A percentile compares a stretch with the other conserved stretches of the same genome.
These are phyloP conservation scores for Apium graveolens DNA, from an alignment of 129 eudicot species.

Conservation along the genomic window DNA sequence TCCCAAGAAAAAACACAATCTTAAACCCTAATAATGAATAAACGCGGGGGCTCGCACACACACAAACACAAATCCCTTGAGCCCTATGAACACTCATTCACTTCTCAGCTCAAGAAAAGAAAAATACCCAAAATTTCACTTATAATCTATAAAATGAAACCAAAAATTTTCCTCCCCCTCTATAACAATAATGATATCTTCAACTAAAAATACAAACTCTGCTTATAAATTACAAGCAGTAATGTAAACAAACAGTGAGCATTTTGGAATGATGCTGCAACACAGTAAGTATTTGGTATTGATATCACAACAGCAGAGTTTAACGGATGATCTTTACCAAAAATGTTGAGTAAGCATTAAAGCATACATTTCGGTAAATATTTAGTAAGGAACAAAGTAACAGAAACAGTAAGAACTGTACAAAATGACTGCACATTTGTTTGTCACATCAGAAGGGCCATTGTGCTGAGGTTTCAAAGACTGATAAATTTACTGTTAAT, in stretches of 20 bases:
- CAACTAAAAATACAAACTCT: neutral
- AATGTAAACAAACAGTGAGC: neutral
- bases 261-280: neutral
- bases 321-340: neutral
- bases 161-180: neutral
- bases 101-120: neutral
- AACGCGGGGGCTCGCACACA: too few species aligned
- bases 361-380: neutral
- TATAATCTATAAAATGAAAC: neutral
- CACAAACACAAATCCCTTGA: neutral
- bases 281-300: neutral
- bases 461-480: neutral
- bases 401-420: neutral
- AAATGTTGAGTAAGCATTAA: neutral
- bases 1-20: neutral
- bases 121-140: neutral
- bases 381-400: neutral
- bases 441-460: neutral
- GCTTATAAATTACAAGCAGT: neutral
- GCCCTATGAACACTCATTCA: neutral
- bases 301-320: neutral
- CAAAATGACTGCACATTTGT: neutral
- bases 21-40: neutral
- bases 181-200: neutral
- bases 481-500: too few species aligned